Evolutionary conservation across 2,329 filamentous ascomycete genomes (phyloP).

Genomic region (Ceratocystiopsis sp.): DNA sequence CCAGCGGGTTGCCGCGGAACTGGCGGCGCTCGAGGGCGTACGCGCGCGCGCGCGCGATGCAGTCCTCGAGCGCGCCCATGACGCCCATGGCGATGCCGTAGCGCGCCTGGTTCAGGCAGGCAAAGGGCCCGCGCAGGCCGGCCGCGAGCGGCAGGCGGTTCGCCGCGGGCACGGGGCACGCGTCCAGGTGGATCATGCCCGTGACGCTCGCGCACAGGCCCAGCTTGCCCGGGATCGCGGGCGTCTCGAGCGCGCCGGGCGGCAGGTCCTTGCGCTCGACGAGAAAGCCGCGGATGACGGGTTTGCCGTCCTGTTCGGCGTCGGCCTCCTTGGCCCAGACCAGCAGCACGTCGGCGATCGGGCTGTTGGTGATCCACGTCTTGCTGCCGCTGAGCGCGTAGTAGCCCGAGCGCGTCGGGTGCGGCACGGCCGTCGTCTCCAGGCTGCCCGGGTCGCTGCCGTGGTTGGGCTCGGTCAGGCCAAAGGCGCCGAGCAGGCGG

Average conservation of each 20-base stretch:
- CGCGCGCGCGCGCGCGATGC: constrained; percentile 58
- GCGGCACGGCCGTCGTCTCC: constrained; percentile 62
- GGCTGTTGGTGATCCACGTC: constrained; percentile 86
- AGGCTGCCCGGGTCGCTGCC: constrained; percentile 74
- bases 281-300: constrained; percentile 66
- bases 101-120: constrained; percentile 82
- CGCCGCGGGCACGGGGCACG: constrained; percentile 68
- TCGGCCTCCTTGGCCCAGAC: constrained; percentile 88
- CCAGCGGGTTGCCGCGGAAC: constrained; percentile 89
- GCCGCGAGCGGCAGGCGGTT: constrained; percentile 92
- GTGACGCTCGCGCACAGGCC: constrained; percentile 86
- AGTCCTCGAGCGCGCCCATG: constrained; percentile 89
- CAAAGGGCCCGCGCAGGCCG: constrained; percentile 76
- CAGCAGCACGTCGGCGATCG: constrained; percentile 63
- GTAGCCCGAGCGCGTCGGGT: constrained; percentile 63
- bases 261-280: constrained; percentile 76
- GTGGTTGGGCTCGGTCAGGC: constrained; percentile 76
- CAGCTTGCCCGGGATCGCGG: constrained; percentile 86
- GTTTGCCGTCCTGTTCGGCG: constrained; percentile 48
- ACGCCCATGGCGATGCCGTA: constrained; percentile 89
- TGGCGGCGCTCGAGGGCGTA: constrained; percentile 91
- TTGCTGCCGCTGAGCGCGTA: constrained; percentile 60
- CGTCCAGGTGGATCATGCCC: constrained; percentile 93
- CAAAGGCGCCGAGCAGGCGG: constrained; percentile 63
- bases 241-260: constrained; percentile 77